Evolutionary conservation across 2,329 filamentous ascomycete genomes (phyloP).

Genomic region (Pseudogymnoascus sp.): DNA sequence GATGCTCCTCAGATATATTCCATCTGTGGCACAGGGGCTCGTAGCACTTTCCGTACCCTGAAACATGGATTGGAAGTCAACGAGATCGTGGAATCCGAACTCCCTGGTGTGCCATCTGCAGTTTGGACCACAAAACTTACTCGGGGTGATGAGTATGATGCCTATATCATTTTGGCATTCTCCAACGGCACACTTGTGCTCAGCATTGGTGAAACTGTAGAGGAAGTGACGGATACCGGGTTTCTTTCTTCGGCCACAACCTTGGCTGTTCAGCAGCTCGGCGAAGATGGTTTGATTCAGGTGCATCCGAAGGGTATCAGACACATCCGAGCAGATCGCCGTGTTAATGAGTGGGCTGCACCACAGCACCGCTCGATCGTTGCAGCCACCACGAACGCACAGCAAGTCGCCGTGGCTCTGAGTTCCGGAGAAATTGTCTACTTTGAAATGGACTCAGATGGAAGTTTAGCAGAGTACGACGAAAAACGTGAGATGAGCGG

Average conservation of each 20-base stretch:
- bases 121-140: conserved; percentile 94
- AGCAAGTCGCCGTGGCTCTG: conserved; percentile 86
- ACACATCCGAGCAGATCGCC: conserved; percentile 70
- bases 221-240: conserved; percentile 88
- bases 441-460: conserved; percentile 93
- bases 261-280: conserved; percentile 85
- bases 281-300: conserved; percentile 86
- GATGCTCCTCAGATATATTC: conserved; percentile 96
- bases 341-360: conserved; percentile 86
- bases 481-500: conserved; percentile 93
- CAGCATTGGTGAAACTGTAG: conserved; percentile 93
- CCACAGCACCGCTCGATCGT: conserved; percentile 94
- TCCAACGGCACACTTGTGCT: conserved; percentile 84
- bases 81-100: conserved; percentile 89
- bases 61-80: conserved; percentile 91
- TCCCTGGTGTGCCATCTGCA: conserved; percentile 79
- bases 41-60: conserved; percentile 83
- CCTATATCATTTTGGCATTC: conserved; percentile 93
- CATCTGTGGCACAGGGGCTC: conserved; percentile 78
- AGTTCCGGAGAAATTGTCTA: conserved; percentile 97
- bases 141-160: conserved; percentile 75
- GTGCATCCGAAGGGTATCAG: conserved; percentile 95
- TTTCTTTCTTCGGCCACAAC: conserved; percentile 87
- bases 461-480: conserved; percentile 85
- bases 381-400: conserved; percentile 84